Base-by-base conservation (phyloP, 2,329 filamentous ascomycete genomes). In the Trichoderma gracile region DNA sequence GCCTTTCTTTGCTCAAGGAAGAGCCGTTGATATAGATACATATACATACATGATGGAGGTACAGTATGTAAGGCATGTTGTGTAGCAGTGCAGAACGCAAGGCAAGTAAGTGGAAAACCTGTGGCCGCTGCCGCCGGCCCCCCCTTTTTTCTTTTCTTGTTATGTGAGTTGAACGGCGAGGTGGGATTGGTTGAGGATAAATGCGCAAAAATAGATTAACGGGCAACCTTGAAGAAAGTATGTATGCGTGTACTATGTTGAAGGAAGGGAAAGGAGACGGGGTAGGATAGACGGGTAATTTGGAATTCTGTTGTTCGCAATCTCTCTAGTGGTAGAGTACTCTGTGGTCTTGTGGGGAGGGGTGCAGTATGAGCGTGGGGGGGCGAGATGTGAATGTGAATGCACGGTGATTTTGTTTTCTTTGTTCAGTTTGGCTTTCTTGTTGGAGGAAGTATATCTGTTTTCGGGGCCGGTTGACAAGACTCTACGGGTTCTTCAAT, bases 341-440 rank as follows among this genome's bases (percentile, higher is more conserved):
- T n/a, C n/a, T n/a, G 6, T 27, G 27, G 27, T 3, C 25, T 55
- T 14, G 27, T 30, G 21, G n/a, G 27, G 40, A 19, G 30, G 47
- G 9, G 30, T 33, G 8, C 10, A 17, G 27, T 23, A 8, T 14
- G 56, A 30, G 47, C 57, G 57, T 60, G 57, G 57, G 57, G 57
- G 57, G 57, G 46, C 57, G 33, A 9, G 27, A 10, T 30, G 47
- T 61, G 52, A 47, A 47, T 61, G 14, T 38, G 33, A 38, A 38
- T 61, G 8, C 12, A 2, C n/a, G n/a, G n/a, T n/a, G 12, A 38
- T 10, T 3, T 1, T 33, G 12, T 12, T 52, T 52, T 19, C n/a
- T 33, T 12, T 12, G 19, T 4, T 30, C 27, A 30, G 8, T 30
- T 52, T 19, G n/a, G 23, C 9, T 2, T 38, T 17, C 14, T 7